phyloP scores from a whole-genome alignment of 805 yeast species.

The Nematodospora valgi region DNA sequence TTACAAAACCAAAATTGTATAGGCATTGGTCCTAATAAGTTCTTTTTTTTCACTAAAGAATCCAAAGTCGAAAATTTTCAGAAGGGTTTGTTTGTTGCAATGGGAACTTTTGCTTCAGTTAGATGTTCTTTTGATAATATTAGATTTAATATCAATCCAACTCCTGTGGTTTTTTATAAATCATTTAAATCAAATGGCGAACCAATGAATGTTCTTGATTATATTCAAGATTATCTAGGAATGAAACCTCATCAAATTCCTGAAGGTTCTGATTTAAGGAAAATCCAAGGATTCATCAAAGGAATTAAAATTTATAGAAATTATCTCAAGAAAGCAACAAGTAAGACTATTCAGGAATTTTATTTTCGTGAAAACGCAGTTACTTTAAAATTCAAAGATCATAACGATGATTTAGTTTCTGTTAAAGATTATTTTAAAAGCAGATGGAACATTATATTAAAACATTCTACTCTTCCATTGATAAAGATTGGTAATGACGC shows the following conservation, averaged over 20 bases:
- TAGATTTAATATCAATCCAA: constrained; percentile 7
- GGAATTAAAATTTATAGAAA: constrained; percentile 9
- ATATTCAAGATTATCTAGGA: constrained; percentile 6
- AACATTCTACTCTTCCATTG: constrained; percentile 6
- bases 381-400: constrained; percentile 7
- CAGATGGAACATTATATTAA: constrained; percentile 6
- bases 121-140: constrained; percentile 9
- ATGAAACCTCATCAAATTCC: constrained; percentile 3
- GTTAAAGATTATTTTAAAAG: constrained; percentile 7
- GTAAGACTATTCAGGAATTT: constrained; percentile 8
- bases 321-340: constrained; percentile 3
- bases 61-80: constrained; percentile 3
- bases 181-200: constrained; percentile 7
- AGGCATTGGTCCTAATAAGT: constrained; percentile 8
- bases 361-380: constrained; percentile 4
- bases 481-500: constrained; percentile 6
- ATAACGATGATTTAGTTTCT: constrained; percentile 2
- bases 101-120: constrained; percentile 9
- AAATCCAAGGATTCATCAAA: constrained; percentile 5
- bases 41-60: constrained; percentile 8
- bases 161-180: constrained; percentile 9
- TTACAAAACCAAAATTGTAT: constrained; percentile 5
- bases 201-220: constrained; percentile 9
- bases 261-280: constrained; percentile 2
- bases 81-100: constrained; percentile 5